These are phyloP conservation scores for Candida albicans DNA, from an alignment of 1,139 yeast species.

Conservation along the genomic window DNA sequence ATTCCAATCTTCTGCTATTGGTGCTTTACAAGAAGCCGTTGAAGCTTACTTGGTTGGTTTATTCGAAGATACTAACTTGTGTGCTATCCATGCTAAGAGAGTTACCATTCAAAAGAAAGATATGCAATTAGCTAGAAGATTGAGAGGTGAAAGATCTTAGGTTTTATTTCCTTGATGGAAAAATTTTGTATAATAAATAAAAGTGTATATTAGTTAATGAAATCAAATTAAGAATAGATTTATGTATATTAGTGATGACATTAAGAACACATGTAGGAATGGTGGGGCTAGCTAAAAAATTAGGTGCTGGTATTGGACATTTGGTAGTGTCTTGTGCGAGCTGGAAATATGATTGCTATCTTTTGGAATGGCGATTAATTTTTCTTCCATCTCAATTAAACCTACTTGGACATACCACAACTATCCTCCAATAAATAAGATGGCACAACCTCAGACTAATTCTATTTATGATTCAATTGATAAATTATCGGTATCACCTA, in stretches of 20 bases:
- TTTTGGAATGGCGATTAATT: no score
- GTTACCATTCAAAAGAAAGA: constrained; percentile 99
- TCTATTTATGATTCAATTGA: constrained; percentile 8
- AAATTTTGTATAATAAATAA: neutral
- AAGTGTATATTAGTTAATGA: constrained; percentile 10
- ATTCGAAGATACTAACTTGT: constrained; percentile 96
- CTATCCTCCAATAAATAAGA: neutral
- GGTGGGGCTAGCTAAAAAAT: no score
- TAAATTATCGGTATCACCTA: constrained; percentile 14
- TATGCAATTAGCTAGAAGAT: constrained; percentile 98
- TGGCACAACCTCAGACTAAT: neutral
- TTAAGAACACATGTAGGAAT: no score
- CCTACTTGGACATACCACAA: no score
- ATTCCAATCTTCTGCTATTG: constrained; percentile 98
- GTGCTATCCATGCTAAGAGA: constrained; percentile 99
- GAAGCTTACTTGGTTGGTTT: constrained; percentile 92
- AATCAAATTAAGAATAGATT: neutral
- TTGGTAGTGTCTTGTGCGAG: neutral
- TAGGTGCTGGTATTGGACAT: neutral
- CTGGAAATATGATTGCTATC: no score
- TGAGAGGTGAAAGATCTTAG: constrained; percentile 93
- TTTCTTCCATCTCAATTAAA: neutral
- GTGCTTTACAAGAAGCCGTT: constrained; percentile 98
- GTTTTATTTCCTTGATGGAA: constrained; percentile 10
- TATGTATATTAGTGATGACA: neutral